phyloP scores from a whole-genome alignment of 768 basidiomycete genomes.

The Sporobolomyces roseus region DNA sequence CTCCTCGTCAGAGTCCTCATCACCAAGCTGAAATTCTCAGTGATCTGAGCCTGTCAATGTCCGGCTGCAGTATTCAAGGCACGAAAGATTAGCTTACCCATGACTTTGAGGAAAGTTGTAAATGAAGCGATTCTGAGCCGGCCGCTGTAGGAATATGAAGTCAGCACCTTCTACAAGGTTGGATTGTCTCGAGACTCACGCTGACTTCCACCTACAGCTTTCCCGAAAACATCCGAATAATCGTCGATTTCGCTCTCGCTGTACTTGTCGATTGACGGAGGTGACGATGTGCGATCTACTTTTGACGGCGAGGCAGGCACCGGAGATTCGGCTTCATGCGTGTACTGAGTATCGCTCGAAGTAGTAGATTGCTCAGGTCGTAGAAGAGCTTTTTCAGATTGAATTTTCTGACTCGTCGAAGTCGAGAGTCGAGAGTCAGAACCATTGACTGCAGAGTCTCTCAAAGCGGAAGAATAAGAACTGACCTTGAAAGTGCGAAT shows the following conservation, averaged over 20 bases:
- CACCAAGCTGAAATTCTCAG: constrained; percentile 58
- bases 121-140: no score
- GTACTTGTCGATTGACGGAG: no score
- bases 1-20: constrained; percentile 80
- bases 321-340: no score
- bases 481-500: constrained; percentile 77
- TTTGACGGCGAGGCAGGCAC: no score
- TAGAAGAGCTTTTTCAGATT: background rate
- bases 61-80: background rate
- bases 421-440: no score
- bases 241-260: constrained; percentile 72
- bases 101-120: constrained; percentile 70
- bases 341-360: no score
- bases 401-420: background rate
- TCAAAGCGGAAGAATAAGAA: background rate
- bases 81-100: constrained; percentile 58
- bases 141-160: no score
- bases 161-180: no score
- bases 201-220: constrained; percentile 44
- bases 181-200: background rate
- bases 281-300: no score
- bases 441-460: no score
- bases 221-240: constrained; percentile 91
- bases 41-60: background rate
- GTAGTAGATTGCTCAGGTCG: no score